Base-by-base conservation (phyloP, 805 yeast genomes). In the Candida loeiensis region DNA sequence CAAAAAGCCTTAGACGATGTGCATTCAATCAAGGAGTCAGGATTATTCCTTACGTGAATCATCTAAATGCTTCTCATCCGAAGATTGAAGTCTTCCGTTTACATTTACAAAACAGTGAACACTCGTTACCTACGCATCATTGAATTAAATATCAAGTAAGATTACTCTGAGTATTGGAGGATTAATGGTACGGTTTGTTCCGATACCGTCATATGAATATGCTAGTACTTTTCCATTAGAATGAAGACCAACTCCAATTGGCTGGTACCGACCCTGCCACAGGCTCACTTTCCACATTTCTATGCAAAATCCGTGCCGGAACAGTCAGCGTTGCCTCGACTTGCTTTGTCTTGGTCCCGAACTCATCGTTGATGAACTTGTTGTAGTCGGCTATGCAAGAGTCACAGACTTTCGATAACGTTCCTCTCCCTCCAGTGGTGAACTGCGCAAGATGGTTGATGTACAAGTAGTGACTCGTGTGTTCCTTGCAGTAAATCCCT, bases 201-300 rank as follows among this genome's bases (percentile, higher is more conserved):
- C n/a, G n/a, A n/a, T n/a, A n/a, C n/a, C n/a, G n/a, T n/a, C n/a
- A n/a, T n/a, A n/a, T n/a, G n/a, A n/a, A n/a, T n/a, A n/a, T n/a
- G n/a, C n/a, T n/a, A n/a, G n/a, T n/a, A n/a, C n/a, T n/a, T n/a
- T n/a, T n/a, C n/a, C n/a, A n/a, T n/a, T 63, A 82, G 50, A 82
- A 82, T 14, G 87, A 80, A 45, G 85, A 78, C 90, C 90, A 82
- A 51, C 77, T 79, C 89, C 89, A 82, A 55, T 82, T 85, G 13
- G 82, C 86, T 11, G 88, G 88, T 7, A 82, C 72, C 29, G 69
- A 61, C n/a, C 73, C 74, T 16, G 58, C 73, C 31, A 58, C 36
- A 39, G 58, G 68, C 14, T 64, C 79, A 2, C 75, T 77, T 13
- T 45, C 47, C 22, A 31, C 41, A 34, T 36, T 40, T 33, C 39